A percentile compares a stretch with the other conserved stretches of the same genome.
Evolutionary conservation across 192 early-diverging fungal species (phyloP).

Genomic region (Backusella parvicylindrica): DNA sequence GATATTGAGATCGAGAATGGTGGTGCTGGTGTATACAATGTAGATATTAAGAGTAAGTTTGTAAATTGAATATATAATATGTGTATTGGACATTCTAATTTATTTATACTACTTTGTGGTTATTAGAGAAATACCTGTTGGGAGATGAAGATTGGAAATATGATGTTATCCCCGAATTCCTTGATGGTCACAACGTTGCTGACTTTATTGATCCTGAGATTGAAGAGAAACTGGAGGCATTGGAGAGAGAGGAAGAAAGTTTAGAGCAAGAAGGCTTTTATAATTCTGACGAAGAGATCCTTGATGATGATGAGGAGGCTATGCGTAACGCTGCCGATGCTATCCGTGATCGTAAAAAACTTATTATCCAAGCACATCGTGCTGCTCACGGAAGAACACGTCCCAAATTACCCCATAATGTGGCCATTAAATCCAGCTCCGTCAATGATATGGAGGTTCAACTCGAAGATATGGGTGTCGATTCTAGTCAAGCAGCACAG

Average conservation of each 20-base stretch:
- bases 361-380: constrained; percentile 72
- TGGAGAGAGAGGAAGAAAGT: constrained; percentile 96
- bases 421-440: constrained; percentile 27
- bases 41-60: constrained; percentile 82
- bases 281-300: constrained; percentile 70
- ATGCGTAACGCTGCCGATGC: constrained; percentile 73
- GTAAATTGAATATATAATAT: no score
- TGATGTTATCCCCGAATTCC: constrained; percentile 97
- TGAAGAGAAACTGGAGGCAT: constrained; percentile 89
- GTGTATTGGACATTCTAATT: no score
- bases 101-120: background rate
- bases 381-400: constrained; percentile 79
- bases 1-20: constrained; percentile 89
- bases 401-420: constrained; percentile 64
- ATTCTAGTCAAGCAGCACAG: constrained; percentile 58
- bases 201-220: constrained; percentile 99
- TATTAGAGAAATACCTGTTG: constrained; percentile 76
- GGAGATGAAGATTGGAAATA: constrained; percentile 90
- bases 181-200: constrained; percentile 97
- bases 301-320: constrained; percentile 79
- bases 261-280: constrained; percentile 92
- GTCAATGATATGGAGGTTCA: constrained; percentile 69
- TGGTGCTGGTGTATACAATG: constrained; percentile 95
- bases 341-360: constrained; percentile 83
- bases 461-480: constrained; percentile 71